Evolutionary conservation across 768 basidiomycete genomes (phyloP), one percentile per base, ranked within the genome.

Genomic region (Termitomyces sp.): DNA sequence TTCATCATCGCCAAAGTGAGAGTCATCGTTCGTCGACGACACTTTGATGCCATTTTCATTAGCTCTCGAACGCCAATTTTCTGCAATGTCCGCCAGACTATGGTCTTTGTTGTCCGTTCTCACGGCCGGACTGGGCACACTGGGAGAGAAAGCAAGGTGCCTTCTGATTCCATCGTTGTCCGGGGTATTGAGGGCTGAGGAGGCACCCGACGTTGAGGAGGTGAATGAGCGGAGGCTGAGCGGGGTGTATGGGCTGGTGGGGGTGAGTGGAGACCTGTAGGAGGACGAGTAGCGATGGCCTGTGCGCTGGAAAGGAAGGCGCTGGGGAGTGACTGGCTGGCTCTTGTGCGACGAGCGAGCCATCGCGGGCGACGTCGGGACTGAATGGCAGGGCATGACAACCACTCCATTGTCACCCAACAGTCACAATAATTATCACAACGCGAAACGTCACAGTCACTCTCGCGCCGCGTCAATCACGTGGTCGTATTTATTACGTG

Each of bases 41-140:
- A 88, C 84, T 67, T 79, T 85, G 57, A 89, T 88, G 42, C 86
- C 86, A 59, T 88, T 84, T 61, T 87, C 84, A 56, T 74, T 83
- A 50, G 87, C 85, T 49, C 87, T 76, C 30, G 80, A 83, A 55
- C 88, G 79, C 89, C 89, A 91, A 66, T 81, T 88, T 34, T 79
- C 77, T 5, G 85, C 79, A 39, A 84, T 78, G 66, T 86, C 83
- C 16, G 82, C 80, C 23, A 84, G 72, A 63, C 77, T 79, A 61
- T 76, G 75, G 61, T 78, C 78, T 60, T 73, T 71, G 55, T 61
- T 64, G 41, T 54, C 58, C 28, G 53, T 12, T 51, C 51, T 59
- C 9, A 59, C 46, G 39, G 62, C 58, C 54, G 56, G 35, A 59
- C 62, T 68, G 27, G 64, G 56, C 39, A 75, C 74, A 62, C 79